A percentile compares a stretch with the other conserved stretches of the same genome.
Evolutionary conservation across 805 yeast species (phyloP).

Genomic region (Candida sithepensis): DNA sequence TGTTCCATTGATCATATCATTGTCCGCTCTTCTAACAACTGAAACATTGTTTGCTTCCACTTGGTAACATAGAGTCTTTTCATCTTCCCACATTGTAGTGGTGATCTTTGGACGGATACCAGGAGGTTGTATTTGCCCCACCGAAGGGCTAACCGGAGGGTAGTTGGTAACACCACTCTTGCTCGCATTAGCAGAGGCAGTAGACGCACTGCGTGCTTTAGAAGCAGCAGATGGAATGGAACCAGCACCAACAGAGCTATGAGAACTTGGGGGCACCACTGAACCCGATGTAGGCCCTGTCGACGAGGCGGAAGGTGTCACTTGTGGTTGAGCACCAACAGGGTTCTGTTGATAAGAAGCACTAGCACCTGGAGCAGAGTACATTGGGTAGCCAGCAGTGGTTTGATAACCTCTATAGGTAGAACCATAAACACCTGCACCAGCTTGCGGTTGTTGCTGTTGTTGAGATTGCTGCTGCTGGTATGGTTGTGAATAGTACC

Average conservation of each 20-base stretch:
- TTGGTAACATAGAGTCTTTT: constrained; percentile 63
- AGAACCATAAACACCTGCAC: constrained; percentile 11
- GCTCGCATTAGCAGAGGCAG: constrained; percentile 2
- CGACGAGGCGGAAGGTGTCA: constrained; percentile 7
- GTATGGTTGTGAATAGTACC: constrained; percentile 17
- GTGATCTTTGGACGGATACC: constrained; percentile 57
- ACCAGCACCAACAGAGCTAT: neutral
- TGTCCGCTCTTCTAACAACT: constrained; percentile 64
- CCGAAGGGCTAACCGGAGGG: constrained; percentile 27
- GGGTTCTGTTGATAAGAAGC: neutral
- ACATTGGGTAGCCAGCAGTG: constrained; percentile 15
- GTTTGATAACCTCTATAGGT: constrained; percentile 18
- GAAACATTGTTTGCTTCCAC: constrained; percentile 64
- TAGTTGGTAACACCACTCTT: constrained; percentile 13
- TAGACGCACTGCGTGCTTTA: constrained; percentile 1
- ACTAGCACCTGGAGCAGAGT: constrained; percentile 10
- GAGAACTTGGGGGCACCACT: constrained; percentile 2
- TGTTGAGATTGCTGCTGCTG: constrained; percentile 18
- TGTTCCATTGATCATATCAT: constrained; percentile 68
- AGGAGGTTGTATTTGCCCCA: constrained; percentile 38
- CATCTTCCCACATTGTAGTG: constrained; percentile 72
- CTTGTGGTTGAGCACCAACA: neutral
- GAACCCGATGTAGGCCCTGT: constrained; percentile 9
- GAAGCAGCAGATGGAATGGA: neutral
- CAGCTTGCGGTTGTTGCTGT: constrained; percentile 7